phyloP scores from a whole-genome alignment of 176 grass and related monocot species.

The Puccinellia tenuiflora region DNA sequence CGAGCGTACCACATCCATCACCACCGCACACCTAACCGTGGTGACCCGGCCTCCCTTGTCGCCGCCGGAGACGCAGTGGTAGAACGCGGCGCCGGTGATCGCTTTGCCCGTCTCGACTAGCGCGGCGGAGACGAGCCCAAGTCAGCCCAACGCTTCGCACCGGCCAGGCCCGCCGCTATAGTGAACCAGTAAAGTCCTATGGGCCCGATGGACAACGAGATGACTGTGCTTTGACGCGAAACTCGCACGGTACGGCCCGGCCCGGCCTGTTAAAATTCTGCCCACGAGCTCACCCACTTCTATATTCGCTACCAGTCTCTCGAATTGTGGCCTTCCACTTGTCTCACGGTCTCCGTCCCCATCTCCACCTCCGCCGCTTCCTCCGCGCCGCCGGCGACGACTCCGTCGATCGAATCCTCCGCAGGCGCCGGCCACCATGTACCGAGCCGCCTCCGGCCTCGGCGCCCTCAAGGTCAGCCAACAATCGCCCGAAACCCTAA shows the following conservation, averaged over 20 bases:
- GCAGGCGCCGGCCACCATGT: constrained; percentile 43
- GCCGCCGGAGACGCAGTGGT: constrained; percentile 35
- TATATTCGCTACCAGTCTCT: neutral
- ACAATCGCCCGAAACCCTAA: neutral
- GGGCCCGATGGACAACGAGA: neutral
- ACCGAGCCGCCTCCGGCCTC: constrained; percentile 57
- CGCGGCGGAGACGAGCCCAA: neutral
- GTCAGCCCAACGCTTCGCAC: neutral
- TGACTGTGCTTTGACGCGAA: neutral
- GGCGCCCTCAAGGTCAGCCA: constrained; percentile 69
- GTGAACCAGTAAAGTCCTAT: neutral
- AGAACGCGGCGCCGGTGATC: constrained; percentile 33
- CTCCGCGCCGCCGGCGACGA: constrained; percentile 30
- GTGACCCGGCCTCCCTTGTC: constrained; percentile 10
- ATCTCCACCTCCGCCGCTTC: constrained; percentile 2
- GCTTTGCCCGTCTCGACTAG: constrained; percentile 43
- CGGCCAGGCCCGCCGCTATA: neutral
- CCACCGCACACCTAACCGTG: constrained; percentile 6
- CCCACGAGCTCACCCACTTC: neutral
- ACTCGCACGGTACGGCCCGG: neutral
- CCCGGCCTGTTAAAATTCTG: neutral
- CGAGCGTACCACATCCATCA: constrained; percentile 25
- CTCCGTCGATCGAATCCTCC: neutral
- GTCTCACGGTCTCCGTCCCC: constrained; percentile 29
- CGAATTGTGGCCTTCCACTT: constrained; percentile 27